A percentile compares a stretch with the other conserved stretches of the same genome.
phyloP scores from a whole-genome alignment of 148 eudicot genomes.

The Nepenthes mirabilis region DNA sequence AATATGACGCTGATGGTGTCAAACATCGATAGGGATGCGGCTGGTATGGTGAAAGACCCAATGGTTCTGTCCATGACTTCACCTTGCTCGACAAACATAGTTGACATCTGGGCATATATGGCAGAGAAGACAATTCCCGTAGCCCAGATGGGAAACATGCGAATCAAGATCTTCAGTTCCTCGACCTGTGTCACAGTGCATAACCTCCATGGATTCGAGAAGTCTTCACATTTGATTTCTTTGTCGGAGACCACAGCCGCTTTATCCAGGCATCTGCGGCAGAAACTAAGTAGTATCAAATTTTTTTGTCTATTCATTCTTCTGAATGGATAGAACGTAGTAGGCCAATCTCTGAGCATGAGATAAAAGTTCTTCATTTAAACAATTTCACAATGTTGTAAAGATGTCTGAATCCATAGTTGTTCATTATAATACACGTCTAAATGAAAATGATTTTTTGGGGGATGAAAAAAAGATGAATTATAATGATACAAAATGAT shows the following conservation, averaged over 20 bases:
- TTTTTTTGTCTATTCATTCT: no score
- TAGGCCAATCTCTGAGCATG: no score
- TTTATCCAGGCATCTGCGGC: slow-evolving; percentile 34
- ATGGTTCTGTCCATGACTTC: slow-evolving; percentile 40
- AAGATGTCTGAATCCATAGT: no score
- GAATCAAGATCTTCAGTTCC: slow-evolving; percentile 76
- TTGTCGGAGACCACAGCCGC: slow-evolving; percentile 44
- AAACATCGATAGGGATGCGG: slow-evolving; percentile 91
- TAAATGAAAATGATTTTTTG: no score
- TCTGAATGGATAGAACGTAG: no score
- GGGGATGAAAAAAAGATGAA: no score
- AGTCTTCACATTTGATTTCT: slow-evolving; percentile 14
- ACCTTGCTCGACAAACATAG: slow-evolving; percentile 85
- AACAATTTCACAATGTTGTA: no score
- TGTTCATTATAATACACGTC: no score
- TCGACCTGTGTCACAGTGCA: slow-evolving; percentile 89
- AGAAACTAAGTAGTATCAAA: no score
- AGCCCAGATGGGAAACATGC: slow-evolving; percentile 80
- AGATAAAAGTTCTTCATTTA: no score
- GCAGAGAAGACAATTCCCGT: slow-evolving; percentile 88
- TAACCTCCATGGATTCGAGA: slow-evolving; percentile 56
- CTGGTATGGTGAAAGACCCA: slow-evolving; percentile 44
- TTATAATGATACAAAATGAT: no score
- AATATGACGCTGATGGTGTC: slow-evolving; percentile 78
- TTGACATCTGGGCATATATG: slow-evolving; percentile 88